Evolutionary conservation across 1,284 basidiomycete genomes (phyloP), one percentile per base, ranked within the genome.

Genomic region (Sporisorium graminicola): DNA sequence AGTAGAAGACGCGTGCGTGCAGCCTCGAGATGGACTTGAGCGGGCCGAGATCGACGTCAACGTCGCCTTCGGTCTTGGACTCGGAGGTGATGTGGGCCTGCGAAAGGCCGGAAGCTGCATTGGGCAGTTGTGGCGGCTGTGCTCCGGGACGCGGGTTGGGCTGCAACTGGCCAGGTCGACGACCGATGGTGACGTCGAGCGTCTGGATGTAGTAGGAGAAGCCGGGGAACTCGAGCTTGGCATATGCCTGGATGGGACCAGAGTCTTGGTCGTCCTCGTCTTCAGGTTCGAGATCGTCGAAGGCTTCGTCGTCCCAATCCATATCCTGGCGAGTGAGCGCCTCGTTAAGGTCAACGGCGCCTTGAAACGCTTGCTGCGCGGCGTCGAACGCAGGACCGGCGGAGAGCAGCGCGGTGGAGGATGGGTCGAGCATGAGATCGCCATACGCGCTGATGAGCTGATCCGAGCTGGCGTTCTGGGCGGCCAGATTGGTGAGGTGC

Each of bases 1-100:
- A 77, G 69, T 85, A 87, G 86, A 94, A 94, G 82, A 99, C 95
- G 88, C 92, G 92, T 56, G 97, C 97, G 85, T 99, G 97, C 16
- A 97, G 89, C 26, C 97, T 90, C 13, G 95, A 98, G 60, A 99
- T 95, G 69, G 94, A 95, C 90, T 98, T 98, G 70, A 98, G 90
- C 1, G 94, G 92, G 5, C 97, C 97, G 6, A 99, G 90, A 87
- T 99, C 97, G 50, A 99, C 94, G 83, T 99, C 97, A 50, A 86
- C 83, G 43, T 85, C 79, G 44, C 77, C 82, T 44, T 77, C 70
- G 0, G 70, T 69, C 52, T 74, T 71, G 37, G 65, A 59, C 27
- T 73, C 65, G 33, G 79, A 74, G 14, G 79, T 77, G 66, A 83
- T 75, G 42, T 77, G 66, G 18, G 74, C 73, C 29, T 72, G 75